phyloP scores from a whole-genome alignment of 1,284 basidiomycete species.

The Tilletia caries region DNA sequence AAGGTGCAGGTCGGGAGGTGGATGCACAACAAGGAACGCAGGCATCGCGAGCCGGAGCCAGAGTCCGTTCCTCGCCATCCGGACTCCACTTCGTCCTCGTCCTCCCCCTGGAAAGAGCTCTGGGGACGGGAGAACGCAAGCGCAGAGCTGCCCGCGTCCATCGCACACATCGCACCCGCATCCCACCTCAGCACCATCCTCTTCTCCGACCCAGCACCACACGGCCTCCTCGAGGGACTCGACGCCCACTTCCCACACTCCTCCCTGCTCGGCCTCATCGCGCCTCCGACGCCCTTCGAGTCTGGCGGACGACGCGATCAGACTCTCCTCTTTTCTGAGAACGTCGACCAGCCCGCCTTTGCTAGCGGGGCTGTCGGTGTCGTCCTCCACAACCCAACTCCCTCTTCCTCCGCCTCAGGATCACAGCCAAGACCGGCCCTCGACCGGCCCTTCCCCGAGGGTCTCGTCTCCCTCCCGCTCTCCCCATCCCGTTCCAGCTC shows the following conservation, averaged over 20 bases:
- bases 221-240: conserved; percentile 64
- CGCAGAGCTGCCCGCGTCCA: conserved; percentile 28
- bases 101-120: conserved; percentile 39
- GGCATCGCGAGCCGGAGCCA: conserved; percentile 29
- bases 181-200: conserved; percentile 59
- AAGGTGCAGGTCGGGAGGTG: conserved; percentile 40
- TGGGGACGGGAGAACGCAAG: conserved; percentile 45
- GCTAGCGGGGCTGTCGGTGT: conserved; percentile 67
- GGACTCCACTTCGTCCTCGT: too few species aligned
- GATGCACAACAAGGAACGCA: conserved; percentile 35
- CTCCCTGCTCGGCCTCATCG: conserved; percentile 67
- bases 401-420: not conserved
- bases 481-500: not conserved
- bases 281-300: conserved; percentile 77
- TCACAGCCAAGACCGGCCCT: not conserved
- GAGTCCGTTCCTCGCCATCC: too few species aligned
- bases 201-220: conserved; percentile 64
- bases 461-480: not conserved
- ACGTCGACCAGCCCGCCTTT: not conserved
- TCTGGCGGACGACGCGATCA: conserved; percentile 67
- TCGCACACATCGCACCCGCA: conserved; percentile 19
- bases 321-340: conserved; percentile 64
- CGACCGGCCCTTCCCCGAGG: not conserved
- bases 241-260: conserved; percentile 58
- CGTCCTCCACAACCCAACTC: conserved; percentile 55